Base-by-base conservation (phyloP, 2,329 filamentous ascomycete species). In the Periconia digitata region DNA sequence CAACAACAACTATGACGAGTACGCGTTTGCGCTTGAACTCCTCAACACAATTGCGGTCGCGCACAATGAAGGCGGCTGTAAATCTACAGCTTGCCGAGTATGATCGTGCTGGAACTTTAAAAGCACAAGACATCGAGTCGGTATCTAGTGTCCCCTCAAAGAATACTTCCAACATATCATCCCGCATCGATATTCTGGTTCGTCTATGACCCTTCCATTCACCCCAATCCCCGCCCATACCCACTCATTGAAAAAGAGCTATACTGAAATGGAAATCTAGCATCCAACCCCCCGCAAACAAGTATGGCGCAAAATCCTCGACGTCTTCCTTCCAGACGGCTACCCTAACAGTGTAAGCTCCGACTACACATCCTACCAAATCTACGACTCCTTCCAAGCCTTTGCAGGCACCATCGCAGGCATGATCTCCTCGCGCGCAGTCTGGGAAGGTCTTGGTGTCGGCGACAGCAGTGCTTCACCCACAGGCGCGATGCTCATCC, bases 1-100 rank as follows among this genome's bases (percentile, higher is more conserved):
- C 47, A 38, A 41, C 45, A 44, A 49, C 55, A 52, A 56, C 58
- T 55, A 57, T 24, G 39, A 27, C 39, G 10, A 7, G 39, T 8
- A 15, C 18, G 20, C 22, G 39, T 49, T n/a, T n/a, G n/a, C n/a
- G n/a, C n/a, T n/a, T n/a, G n/a, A n/a, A n/a, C n/a, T n/a, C n/a
- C n/a, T n/a, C n/a, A n/a, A 44, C 24, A n/a, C 13, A 18, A 54
- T 53, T 43, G 40, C 17, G 23, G 17, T 27, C 49, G 53, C 51
- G 44, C 42, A 37, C 34, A 29, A 43, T 37, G 43, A 34, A 38
- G 32, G 36, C 8, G 15, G 27, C 27, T 15, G 15, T 15, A 15
- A 32, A 32, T 32, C 15, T 32, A 15, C 27, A 32, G 15, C 27
- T 32, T 15, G 27, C 27, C 8, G 27, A 32, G 27, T 32, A 32